These are phyloP conservation scores for Hippophae rhamnoides DNA, from an alignment of 306 rosid species.

Conservation along the genomic window DNA sequence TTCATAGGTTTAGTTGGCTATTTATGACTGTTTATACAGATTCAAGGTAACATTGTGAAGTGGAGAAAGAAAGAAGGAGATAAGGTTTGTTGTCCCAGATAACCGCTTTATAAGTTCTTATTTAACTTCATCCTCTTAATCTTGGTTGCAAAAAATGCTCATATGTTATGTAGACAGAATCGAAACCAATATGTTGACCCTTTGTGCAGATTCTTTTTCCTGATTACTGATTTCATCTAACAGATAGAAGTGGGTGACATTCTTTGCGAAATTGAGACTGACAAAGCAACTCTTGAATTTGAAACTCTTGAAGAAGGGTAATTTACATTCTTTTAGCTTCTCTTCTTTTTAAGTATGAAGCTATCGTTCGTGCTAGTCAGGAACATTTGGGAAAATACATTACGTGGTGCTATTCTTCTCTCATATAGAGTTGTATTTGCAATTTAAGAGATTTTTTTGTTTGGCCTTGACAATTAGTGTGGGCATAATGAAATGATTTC, in stretches of 20 bases:
- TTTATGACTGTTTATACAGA: slow-evolving; percentile 36
- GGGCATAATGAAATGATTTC: too few relatives aligned
- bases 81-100: slow-evolving; percentile 49
- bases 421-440: too few relatives aligned
- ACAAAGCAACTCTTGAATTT: slow-evolving; percentile 91
- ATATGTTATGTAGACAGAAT: slow-evolving; percentile 1
- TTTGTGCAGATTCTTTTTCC: slow-evolving; percentile 19
- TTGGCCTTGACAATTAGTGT: too few relatives aligned
- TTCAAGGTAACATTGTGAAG: slow-evolving; percentile 82
- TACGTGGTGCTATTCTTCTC: too few relatives aligned
- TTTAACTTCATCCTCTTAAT: slow-evolving; percentile 15
- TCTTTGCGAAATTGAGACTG: slow-evolving; percentile 93
- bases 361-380: too few relatives aligned
- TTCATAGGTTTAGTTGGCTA: slow-evolving; percentile 20
- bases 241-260: slow-evolving; percentile 94
- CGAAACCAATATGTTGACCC: slow-evolving; percentile 16
- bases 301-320: slow-evolving; percentile 99
- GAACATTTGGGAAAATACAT: too few relatives aligned
- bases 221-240: slow-evolving; percentile 24
- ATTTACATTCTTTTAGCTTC: slow-evolving; percentile 10
- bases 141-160: not conserved
- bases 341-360: not conserved
- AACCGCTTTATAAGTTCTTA: slow-evolving; percentile 23
- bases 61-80: slow-evolving; percentile 97
- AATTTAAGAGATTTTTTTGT: too few relatives aligned